These are phyloP conservation scores for Hortaea werneckii DNA, from an alignment of 2,329 filamentous ascomycete genomes.

Conservation along the genomic window DNA sequence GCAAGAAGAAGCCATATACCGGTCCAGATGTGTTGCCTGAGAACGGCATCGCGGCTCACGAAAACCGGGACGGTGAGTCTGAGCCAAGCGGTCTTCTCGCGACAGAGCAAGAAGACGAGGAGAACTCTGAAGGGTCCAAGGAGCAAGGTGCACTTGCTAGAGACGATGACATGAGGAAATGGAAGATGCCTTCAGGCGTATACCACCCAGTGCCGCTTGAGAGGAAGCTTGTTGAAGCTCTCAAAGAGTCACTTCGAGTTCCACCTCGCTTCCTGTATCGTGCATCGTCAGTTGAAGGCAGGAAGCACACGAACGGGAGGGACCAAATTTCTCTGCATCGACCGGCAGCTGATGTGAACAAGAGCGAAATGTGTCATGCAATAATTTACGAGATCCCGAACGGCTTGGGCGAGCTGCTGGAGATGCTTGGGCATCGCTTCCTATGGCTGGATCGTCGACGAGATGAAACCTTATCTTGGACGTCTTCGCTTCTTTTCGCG, in stretches of 20 bases:
- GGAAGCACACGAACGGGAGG: background rate
- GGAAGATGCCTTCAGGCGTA: background rate
- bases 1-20: too few species aligned
- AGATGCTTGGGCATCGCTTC: background rate
- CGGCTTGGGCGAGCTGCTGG: background rate
- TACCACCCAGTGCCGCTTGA: background rate
- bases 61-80: background rate
- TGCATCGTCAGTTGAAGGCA: background rate
- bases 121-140: background rate
- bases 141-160: background rate
- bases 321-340: background rate
- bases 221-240: background rate
- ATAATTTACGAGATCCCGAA: background rate
- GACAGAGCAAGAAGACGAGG: background rate
- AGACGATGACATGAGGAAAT: background rate
- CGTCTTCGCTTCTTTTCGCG: conserved; percentile 3
- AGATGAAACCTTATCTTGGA: conserved; percentile 1
- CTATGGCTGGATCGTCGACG: background rate
- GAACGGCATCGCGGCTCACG: too few species aligned
- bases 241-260: background rate
- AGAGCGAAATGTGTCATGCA: background rate
- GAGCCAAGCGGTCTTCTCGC: background rate
- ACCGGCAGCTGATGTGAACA: background rate
- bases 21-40: too few species aligned
- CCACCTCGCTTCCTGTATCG: background rate